phyloP scores from a whole-genome alignment of 2,329 filamentous ascomycete species.

The Alternaria viburni region DNA sequence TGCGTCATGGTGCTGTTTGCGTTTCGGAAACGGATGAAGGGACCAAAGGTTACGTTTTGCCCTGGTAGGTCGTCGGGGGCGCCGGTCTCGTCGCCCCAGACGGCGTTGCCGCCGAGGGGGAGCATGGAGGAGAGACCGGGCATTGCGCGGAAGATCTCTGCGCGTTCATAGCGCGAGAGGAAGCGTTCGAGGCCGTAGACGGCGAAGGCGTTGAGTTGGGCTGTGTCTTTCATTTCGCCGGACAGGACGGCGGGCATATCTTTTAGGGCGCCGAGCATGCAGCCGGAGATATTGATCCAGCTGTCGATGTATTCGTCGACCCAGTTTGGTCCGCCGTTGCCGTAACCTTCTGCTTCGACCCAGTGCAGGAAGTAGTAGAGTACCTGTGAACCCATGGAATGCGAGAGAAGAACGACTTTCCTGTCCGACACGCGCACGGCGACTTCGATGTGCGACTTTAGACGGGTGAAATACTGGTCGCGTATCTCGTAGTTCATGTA shows the following conservation, averaged over 20 bases:
- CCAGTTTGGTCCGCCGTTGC: slow-evolving; percentile 83
- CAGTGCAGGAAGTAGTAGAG: slow-evolving; percentile 83
- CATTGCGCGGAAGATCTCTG: slow-evolving; percentile 95
- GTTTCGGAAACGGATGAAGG: slow-evolving; percentile 81
- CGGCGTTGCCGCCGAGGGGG: slow-evolving; percentile 86
- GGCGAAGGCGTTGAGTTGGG: slow-evolving; percentile 93
- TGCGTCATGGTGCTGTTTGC: slow-evolving; percentile 58
- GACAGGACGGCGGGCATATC: slow-evolving; percentile 88
- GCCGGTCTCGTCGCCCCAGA: slow-evolving; percentile 91
- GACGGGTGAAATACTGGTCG: slow-evolving; percentile 90
- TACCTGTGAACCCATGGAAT: slow-evolving; percentile 98
- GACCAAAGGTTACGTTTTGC: slow-evolving; percentile 77
- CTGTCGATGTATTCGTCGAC: slow-evolving; percentile 88
- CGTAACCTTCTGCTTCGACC: slow-evolving; percentile 79
- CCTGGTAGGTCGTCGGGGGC: slow-evolving; percentile 84
- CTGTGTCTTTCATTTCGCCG: slow-evolving; percentile 98
- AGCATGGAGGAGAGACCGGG: slow-evolving; percentile 96
- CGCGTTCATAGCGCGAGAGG: slow-evolving; percentile 85
- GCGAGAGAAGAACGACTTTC: slow-evolving; percentile 86
- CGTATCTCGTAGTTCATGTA: slow-evolving; percentile 88
- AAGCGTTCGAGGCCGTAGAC: slow-evolving; percentile 98
- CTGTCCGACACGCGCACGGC: slow-evolving; percentile 74
- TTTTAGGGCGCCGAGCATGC: slow-evolving; percentile 95
- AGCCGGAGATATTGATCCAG: slow-evolving; percentile 98
- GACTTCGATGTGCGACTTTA: slow-evolving; percentile 90